Evolutionary conservation across 768 basidiomycete genomes (phyloP), one percentile per base, ranked within the genome.

Genomic region (Cubamyces sp.): DNA sequence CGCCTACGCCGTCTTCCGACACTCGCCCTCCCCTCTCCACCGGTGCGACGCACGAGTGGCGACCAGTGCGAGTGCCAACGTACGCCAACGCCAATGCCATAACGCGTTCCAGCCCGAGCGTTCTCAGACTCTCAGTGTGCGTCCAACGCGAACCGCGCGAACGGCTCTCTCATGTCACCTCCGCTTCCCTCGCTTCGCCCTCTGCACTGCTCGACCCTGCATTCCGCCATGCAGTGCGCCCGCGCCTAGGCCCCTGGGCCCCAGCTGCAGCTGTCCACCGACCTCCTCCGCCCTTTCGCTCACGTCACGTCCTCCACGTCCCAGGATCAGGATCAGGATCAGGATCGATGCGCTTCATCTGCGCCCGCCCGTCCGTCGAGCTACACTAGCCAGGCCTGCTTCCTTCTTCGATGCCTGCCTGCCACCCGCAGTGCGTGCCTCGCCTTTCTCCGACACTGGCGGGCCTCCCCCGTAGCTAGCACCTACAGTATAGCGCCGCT

Each of bases 251-350:
- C 9, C 11, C 34, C 34, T 34, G 6, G n/a, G n/a, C 34, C 1
- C 9, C 4, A 11, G 9, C 34, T 34, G 28, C 34, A 1, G 34
- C 34, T n/a, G n/a, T n/a, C n/a, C n/a, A n/a, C n/a, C n/a, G n/a
- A n/a, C n/a, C n/a, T n/a, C n/a, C 34, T 30, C 28, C 34, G 30
- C 26, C 52, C 15, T 26, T 42, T n/a, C 39, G 26, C 54, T 5
- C 54, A 55, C 54, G 54, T 45, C 54, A 55, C 54, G 25, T 43
- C 53, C 6, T 34, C 34, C 34, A 34, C 34, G 34, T 34, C 34
- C 34, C 34, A 11, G 34, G 5, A 34, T 34, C 34, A 34, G 34
- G 5, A 34, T 34, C 34, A 34, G 34, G 34, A 34, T 34, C 34
- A 11, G 34, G 4, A 30, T 30, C 28, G 28, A 30, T 30, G 28